phyloP scores from a whole-genome alignment of 768 basidiomycete genomes.

The Mrakia blollopis region DNA sequence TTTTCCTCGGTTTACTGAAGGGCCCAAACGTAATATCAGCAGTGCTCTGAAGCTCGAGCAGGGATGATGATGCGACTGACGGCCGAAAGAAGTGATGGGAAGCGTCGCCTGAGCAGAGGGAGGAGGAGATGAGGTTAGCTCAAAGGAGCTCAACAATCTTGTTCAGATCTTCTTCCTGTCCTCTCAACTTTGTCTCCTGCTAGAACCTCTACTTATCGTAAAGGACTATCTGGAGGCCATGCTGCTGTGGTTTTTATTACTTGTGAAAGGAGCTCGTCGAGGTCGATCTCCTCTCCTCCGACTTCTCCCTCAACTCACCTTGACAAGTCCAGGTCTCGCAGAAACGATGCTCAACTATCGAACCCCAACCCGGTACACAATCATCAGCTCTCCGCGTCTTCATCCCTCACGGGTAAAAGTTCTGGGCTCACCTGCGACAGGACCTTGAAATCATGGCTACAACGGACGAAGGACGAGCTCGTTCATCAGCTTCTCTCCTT shows the following conservation, averaged over 20 bases:
- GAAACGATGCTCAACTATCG: slow-evolving; percentile 20
- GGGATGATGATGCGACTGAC: not conserved
- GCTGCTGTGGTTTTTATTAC: too few relatives aligned
- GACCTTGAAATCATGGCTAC: slow-evolving; percentile 21
- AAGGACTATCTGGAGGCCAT: too few relatives aligned
- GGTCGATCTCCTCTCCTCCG: not conserved
- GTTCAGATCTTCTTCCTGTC: not conserved
- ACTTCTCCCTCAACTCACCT: slow-evolving; percentile 15
- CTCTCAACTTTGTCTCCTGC: too few relatives aligned
- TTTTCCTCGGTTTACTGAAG: slow-evolving; percentile 23
- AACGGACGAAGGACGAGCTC: not conserved
- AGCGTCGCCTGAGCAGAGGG: not conserved
- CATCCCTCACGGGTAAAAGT: too few relatives aligned
- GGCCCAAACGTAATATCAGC: not conserved
- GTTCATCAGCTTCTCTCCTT: not conserved
- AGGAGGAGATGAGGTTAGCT: not conserved
- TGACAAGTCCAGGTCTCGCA: slow-evolving; percentile 20
- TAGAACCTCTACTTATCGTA: too few relatives aligned
- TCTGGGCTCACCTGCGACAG: slow-evolving; percentile 21
- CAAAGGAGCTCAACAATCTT: not conserved
- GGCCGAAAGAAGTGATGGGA: not conserved
- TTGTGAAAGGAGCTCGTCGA: too few relatives aligned
- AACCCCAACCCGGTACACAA: not conserved
- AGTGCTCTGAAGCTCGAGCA: not conserved
- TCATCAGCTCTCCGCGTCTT: not conserved